Percentiles rank a stretch among this genome's conserved stretches.
phyloP scores from a whole-genome alignment of 352 stramenopile species.

The Phytophthora niederhauseri region DNA sequence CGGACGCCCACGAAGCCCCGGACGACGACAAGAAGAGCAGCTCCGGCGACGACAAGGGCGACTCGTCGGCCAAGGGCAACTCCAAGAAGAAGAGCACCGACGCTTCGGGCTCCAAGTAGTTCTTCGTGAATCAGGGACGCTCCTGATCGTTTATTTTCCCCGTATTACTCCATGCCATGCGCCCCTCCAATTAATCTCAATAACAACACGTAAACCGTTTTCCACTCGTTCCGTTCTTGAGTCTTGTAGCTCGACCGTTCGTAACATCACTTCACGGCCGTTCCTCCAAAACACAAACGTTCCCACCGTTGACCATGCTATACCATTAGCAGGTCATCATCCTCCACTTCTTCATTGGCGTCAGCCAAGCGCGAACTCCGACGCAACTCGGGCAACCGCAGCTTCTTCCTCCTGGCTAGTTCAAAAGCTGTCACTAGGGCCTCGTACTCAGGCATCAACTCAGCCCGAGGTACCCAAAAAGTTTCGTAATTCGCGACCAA shows the following conservation, averaged over 20 bases:
- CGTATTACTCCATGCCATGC: no score
- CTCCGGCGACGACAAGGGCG: background rate
- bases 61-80: background rate
- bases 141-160: no score
- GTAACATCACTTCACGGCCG: background rate
- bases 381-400: background rate
- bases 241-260: background rate
- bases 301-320: background rate
- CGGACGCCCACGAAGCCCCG: no score
- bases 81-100: background rate
- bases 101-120: background rate
- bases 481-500: conserved; percentile 7
- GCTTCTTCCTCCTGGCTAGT: background rate
- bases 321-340: background rate
- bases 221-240: no score
- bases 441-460: background rate
- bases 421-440: background rate
- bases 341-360: conserved; percentile 1
- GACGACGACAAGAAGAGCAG: background rate
- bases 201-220: no score
- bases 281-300: background rate
- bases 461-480: background rate
- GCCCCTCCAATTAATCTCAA: no score
- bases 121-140: no score
- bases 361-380: background rate